These are phyloP conservation scores for Suillus tomentosus DNA, from an alignment of 768 basidiomycete genomes.

Conservation along the genomic window DNA sequence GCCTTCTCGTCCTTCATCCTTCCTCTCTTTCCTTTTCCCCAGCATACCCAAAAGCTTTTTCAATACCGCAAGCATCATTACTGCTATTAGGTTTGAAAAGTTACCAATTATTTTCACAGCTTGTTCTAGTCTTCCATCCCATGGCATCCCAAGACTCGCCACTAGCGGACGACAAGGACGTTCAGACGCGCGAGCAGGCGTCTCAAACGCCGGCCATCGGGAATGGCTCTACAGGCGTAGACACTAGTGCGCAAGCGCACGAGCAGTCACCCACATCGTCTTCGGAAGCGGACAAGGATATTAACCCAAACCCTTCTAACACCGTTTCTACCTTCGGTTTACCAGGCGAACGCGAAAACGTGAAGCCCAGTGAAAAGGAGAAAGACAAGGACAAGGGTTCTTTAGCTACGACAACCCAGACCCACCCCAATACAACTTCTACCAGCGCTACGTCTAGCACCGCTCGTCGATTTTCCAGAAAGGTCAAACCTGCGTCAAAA, in stretches of 20 bases:
- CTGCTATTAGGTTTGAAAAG: not conserved
- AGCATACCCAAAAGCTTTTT: slow-evolving; percentile 34
- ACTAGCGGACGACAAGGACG: slow-evolving; percentile 18
- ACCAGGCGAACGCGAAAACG: slow-evolving; percentile 35
- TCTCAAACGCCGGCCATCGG: slow-evolving; percentile 27
- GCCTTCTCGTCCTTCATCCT: slow-evolving; percentile 19
- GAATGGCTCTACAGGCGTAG: slow-evolving; percentile 24
- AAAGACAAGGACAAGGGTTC: slow-evolving; percentile 51
- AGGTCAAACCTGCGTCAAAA: slow-evolving; percentile 20
- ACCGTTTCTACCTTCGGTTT: slow-evolving; percentile 36
- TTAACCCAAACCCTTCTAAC: slow-evolving; percentile 35
- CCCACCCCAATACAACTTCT: slow-evolving; percentile 38
- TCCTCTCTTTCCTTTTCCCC: slow-evolving; percentile 13
- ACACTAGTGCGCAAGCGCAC: slow-evolving; percentile 29
- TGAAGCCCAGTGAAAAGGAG: slow-evolving; percentile 29
- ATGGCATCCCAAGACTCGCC: slow-evolving; percentile 30
- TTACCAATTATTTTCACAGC: slow-evolving; percentile 8
- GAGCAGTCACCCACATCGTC: slow-evolving; percentile 32
- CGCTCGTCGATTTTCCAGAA: slow-evolving; percentile 35
- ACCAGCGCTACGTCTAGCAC: slow-evolving; percentile 25
- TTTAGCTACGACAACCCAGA: slow-evolving; percentile 45
- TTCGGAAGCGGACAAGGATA: slow-evolving; percentile 40
- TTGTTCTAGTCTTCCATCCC: slow-evolving; percentile 11
- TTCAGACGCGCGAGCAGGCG: slow-evolving; percentile 26
- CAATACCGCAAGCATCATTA: not conserved